phyloP scores from a whole-genome alignment of 148 eudicot species.

The Fagopyrum homotropicum region DNA sequence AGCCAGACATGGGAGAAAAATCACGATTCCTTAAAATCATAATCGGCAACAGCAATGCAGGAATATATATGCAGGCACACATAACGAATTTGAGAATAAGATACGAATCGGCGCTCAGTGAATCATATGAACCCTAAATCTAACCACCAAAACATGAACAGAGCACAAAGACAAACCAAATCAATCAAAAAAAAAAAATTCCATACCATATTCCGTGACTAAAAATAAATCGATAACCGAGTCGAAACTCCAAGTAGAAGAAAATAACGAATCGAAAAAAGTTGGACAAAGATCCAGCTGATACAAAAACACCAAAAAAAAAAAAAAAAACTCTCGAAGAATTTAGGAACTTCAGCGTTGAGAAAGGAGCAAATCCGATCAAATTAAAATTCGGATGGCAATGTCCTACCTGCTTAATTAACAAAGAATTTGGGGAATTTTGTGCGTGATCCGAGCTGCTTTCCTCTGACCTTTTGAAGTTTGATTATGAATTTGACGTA shows the following conservation, averaged over 20 bases:
- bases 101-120: background rate
- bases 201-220: background rate
- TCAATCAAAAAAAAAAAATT: background rate
- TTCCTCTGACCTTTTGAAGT: background rate
- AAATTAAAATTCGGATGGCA: background rate
- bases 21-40: background rate
- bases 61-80: background rate
- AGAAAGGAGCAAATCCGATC: background rate
- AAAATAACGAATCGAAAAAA: background rate
- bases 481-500: background rate
- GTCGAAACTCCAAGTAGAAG: constrained; percentile 6
- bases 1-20: background rate
- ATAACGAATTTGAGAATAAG: constrained; percentile 7
- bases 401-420: constrained; percentile 7
- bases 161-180: background rate
- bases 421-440: background rate
- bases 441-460: constrained; percentile 3
- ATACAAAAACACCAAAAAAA: background rate
- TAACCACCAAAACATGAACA: background rate
- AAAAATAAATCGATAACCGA: background rate
- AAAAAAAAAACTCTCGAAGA: background rate
- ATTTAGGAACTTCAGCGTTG: background rate
- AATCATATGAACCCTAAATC: background rate
- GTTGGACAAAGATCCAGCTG: background rate
- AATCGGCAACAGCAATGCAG: background rate